Conservation (phyloP, 768 basidiomycete genomes). For the Leucocoprinus leucothites region DNA sequence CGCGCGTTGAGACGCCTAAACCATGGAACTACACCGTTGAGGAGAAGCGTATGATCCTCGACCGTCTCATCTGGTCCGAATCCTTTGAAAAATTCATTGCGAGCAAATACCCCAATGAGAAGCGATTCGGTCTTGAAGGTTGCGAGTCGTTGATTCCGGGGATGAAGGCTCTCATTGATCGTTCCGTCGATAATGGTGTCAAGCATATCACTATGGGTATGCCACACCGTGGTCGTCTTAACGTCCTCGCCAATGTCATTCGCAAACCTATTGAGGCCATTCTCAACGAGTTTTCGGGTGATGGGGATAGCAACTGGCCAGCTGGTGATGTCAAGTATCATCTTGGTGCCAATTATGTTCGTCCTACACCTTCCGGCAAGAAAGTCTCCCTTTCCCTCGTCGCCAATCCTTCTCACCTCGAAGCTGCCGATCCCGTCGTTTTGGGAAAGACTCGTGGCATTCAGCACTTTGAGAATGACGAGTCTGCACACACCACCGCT, state of each 20-base stretch:
- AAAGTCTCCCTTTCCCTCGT: constrained; percentile 96
- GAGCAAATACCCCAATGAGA: constrained; percentile 98
- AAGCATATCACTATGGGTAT: constrained; percentile 98
- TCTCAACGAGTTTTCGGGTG: constrained; percentile 91
- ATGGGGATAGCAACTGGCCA: constrained; percentile 66
- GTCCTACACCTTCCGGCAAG: constrained; percentile 97
- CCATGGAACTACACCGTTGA: constrained; percentile 98
- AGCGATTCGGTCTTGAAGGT: constrained; percentile 98
- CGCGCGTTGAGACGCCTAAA: constrained; percentile 90
- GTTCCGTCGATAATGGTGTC: constrained; percentile 94
- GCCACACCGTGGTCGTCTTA: constrained; percentile 98
- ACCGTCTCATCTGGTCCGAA: constrained; percentile 99
- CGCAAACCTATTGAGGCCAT: constrained; percentile 98
- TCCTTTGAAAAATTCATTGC: constrained; percentile 98
- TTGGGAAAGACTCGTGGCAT: constrained; percentile 97
- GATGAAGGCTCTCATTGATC: constrained; percentile 99
- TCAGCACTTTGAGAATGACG: constrained; percentile 91
- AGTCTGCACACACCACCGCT: constrained; percentile 74
- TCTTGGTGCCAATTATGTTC: constrained; percentile 96
- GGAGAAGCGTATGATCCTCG: constrained; percentile 98
- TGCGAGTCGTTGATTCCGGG: constrained; percentile 97
- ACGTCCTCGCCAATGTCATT: constrained; percentile 97
- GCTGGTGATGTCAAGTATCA: constrained; percentile 99
- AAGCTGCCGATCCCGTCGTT: constrained; percentile 97
- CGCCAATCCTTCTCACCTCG: constrained; percentile 97